Conservation (phyloP, 495 filamentous ascomycete genomes). For the Hyaloscypha hepaticicola region DNA sequence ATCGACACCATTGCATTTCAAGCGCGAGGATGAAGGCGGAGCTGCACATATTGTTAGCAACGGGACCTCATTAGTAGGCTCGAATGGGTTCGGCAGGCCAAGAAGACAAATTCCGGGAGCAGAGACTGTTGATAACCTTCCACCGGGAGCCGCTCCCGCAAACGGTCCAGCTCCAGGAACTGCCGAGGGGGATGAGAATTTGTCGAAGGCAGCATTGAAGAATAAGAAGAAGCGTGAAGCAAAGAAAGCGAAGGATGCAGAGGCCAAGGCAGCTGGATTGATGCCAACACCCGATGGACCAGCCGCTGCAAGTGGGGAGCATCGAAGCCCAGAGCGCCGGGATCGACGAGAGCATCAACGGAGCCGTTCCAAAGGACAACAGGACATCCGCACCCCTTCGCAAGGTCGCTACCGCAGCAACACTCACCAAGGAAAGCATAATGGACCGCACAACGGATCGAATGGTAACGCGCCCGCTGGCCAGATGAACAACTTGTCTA, state of each 20-base stretch:
- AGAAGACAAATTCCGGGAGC: conserved; percentile 55
- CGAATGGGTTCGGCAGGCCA: conserved; percentile 77
- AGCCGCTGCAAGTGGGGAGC: conserved; percentile 40
- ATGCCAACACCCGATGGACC: conserved; percentile 38
- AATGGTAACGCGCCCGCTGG: conserved; percentile 10
- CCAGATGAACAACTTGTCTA: conserved; percentile 24
- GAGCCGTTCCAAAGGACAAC: conserved; percentile 55
- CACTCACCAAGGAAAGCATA: conserved; percentile 36
- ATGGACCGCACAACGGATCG: conserved; percentile 30
- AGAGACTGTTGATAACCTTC: conserved; percentile 42
- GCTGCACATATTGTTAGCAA: conserved; percentile 81
- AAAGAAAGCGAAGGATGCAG: conserved; percentile 85
- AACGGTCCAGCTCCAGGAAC: conserved; percentile 54
- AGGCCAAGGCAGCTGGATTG: conserved; percentile 47
- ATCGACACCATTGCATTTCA: conserved; percentile 88
- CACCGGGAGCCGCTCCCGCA: conserved; percentile 73
- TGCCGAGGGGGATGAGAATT: conserved; percentile 63
- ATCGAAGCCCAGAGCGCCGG: conserved; percentile 66
- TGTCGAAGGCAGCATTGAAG: conserved; percentile 87
- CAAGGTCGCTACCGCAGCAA: conserved; percentile 40
- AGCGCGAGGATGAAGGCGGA: conserved; percentile 95
- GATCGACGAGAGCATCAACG: conserved; percentile 48
- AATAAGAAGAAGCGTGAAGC: conserved; percentile 99
- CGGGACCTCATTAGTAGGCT: conserved; percentile 59
- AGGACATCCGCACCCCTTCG: conserved; percentile 43